Conservation (phyloP, 495 filamentous ascomycete genomes). For the Haplographium delicatum region DNA sequence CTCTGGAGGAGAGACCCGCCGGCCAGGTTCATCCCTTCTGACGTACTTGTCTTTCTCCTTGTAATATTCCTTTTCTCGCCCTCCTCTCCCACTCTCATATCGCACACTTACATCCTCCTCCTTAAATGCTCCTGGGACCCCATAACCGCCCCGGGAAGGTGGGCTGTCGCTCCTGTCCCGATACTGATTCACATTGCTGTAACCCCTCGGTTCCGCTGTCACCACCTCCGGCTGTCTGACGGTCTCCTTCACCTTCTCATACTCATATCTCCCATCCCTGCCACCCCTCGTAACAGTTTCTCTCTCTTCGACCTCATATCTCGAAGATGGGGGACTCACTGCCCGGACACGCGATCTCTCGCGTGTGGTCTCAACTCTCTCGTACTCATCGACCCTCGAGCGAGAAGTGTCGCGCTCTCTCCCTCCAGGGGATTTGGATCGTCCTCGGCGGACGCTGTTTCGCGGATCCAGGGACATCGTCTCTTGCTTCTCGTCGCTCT, state of each 20-base stretch:
- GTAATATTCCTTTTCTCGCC: slow-evolving; percentile 22
- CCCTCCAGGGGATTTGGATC: slow-evolving; percentile 27
- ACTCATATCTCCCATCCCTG: slow-evolving; percentile 14
- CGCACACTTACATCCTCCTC: slow-evolving; percentile 8
- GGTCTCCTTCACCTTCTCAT: slow-evolving; percentile 17
- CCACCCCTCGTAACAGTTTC: background rate
- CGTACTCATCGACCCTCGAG: slow-evolving; percentile 8
- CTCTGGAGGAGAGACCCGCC: background rate
- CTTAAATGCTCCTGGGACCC: background rate
- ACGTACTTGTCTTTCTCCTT: slow-evolving; percentile 14
- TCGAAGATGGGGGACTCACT: slow-evolving; percentile 13
- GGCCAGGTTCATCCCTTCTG: slow-evolving; percentile 15
- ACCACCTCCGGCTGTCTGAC: slow-evolving; percentile 10
- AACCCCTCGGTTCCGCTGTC: slow-evolving; percentile 13
- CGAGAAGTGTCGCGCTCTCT: slow-evolving; percentile 18
- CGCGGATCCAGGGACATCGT: slow-evolving; percentile 26
- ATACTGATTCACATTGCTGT: slow-evolving; percentile 5
- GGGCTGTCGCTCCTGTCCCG: slow-evolving; percentile 1
- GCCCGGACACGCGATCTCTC: slow-evolving; percentile 5
- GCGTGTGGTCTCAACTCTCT: background rate
- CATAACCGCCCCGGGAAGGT: background rate
- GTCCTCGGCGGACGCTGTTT: slow-evolving; percentile 10
- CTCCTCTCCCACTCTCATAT: slow-evolving; percentile 10
- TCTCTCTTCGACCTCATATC: background rate
- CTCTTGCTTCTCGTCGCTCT: background rate